Evolutionary conservation across 176 grass and related monocot genomes (phyloP), one percentile per base, ranked within the genome.

Genomic region (Echinochloa phyllopogon): DNA sequence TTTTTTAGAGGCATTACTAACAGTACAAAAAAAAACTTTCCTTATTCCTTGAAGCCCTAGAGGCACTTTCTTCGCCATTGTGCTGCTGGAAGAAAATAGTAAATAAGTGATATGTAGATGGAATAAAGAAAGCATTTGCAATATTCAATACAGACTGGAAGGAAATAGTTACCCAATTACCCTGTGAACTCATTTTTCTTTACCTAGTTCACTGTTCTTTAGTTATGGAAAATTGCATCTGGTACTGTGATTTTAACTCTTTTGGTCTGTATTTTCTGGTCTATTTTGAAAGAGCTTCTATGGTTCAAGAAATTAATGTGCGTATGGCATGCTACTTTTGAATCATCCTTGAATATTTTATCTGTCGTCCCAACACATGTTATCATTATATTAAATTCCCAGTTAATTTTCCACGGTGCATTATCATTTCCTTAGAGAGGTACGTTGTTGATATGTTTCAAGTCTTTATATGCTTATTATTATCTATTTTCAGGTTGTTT

Each of bases 401-500:
- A 40, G 27, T 67, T 75, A 45, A 11, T 56, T 68, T 74, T 57
- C 39, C 65, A 38, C 65, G 38, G 27, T 73, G 27, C 53, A 65
- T 47, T 64, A n/a, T 70, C 23, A 63, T 72, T 78, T 65, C 57
- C 33, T 78, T 60, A 63, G 16, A 64, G 24, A 79, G 50, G 24
- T 82, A 21, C 23, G 45, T 10, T 38, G 11, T 84, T 67, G n/a
- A 73, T 65, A 44, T 20, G 4, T 81, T 71, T 84, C 45, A 65
- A 76, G n/a, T 87, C 41, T 82, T 80, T 48, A 38, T 44, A 40
- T 62, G 52, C 17, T 75, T 52, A 37, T 65, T 65, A 38, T 65
- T 38, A 65, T 73, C 45, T 75, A 64, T 93, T 85, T 84, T 69
- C 92, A 99, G 96, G 89, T 99, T 62, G 83, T 99, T 89, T 99